phyloP scores from a whole-genome alignment of 2,329 filamentous ascomycete species.

The Penicillium sp. region DNA sequence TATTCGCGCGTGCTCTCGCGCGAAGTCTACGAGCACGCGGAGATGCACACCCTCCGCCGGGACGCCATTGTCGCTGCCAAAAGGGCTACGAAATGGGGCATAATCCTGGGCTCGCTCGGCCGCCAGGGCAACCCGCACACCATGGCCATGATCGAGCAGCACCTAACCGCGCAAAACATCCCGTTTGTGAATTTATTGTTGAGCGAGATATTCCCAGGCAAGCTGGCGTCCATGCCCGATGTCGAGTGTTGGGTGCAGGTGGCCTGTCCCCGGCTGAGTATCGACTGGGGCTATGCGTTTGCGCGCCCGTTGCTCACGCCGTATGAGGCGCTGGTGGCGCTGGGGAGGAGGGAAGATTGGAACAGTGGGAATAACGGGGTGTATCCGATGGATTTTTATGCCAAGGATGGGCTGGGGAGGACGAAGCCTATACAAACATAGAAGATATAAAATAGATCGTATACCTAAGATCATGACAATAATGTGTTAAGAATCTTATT shows the following conservation, averaged over 20 bases:
- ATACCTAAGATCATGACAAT: no score
- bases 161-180: slow-evolving; percentile 66
- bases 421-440: slow-evolving; percentile 38
- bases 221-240: slow-evolving; percentile 86
- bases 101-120: slow-evolving; percentile 88
- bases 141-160: slow-evolving; percentile 76
- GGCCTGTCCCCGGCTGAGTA: slow-evolving; percentile 91
- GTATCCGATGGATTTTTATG: slow-evolving; percentile 99
- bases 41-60: slow-evolving; percentile 78
- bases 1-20: slow-evolving; percentile 89
- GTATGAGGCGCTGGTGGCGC: slow-evolving; percentile 89
- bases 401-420: slow-evolving; percentile 81
- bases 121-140: slow-evolving; percentile 95
- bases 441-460: no score
- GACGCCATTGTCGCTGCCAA: slow-evolving; percentile 73
- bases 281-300: slow-evolving; percentile 99
- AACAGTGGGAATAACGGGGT: slow-evolving; percentile 57
- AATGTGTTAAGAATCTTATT: no score
- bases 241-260: slow-evolving; percentile 99
- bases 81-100: slow-evolving; percentile 80
- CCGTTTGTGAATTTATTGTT: slow-evolving; percentile 81
- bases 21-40: slow-evolving; percentile 86
- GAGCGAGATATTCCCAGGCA: slow-evolving; percentile 94
- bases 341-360: slow-evolving; percentile 76
- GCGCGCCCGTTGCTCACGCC: slow-evolving; percentile 82